These are phyloP conservation scores for Geotrichum fermentans DNA, from an alignment of 1,139 yeast species.

Conservation along the genomic window DNA sequence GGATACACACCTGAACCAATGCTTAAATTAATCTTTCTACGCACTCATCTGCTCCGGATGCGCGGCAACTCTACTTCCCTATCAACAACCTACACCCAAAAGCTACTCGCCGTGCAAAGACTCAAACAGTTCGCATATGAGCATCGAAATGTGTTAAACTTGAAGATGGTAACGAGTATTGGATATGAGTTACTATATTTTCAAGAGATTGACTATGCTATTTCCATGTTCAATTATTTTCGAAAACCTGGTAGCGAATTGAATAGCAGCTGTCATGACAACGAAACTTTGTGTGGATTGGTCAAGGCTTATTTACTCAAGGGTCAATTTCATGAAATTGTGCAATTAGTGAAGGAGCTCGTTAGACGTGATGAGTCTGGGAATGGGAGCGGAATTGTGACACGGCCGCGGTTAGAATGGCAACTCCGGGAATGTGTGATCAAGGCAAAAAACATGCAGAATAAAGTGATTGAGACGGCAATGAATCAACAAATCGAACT, in stretches of 20 bases:
- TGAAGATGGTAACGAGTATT: constrained; percentile 11
- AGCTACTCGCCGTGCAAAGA: constrained; percentile 8
- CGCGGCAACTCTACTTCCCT: not conserved
- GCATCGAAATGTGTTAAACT: constrained; percentile 6
- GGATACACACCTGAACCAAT: constrained; percentile 15
- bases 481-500: constrained; percentile 1
- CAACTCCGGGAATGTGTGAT: not conserved
- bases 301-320: constrained; percentile 2
- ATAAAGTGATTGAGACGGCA: constrained; percentile 2
- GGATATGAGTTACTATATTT: constrained; percentile 16
- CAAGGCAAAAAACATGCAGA: not conserved
- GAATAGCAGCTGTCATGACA: constrained; percentile 11
- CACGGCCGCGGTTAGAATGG: constrained; percentile 5
- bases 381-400: not conserved
- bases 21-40: constrained; percentile 15
- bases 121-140: constrained; percentile 14
- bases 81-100: constrained; percentile 6
- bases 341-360: not conserved
- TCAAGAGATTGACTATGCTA: constrained; percentile 15
- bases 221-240: constrained; percentile 13
- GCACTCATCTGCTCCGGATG: constrained; percentile 10
- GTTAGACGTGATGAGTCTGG: not conserved
- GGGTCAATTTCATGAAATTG: constrained; percentile 11
- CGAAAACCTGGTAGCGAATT: not conserved
- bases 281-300: constrained; percentile 13